Evolutionary conservation across 805 yeast genomes (phyloP).

Genomic region (Kodamaea sagamina): DNA sequence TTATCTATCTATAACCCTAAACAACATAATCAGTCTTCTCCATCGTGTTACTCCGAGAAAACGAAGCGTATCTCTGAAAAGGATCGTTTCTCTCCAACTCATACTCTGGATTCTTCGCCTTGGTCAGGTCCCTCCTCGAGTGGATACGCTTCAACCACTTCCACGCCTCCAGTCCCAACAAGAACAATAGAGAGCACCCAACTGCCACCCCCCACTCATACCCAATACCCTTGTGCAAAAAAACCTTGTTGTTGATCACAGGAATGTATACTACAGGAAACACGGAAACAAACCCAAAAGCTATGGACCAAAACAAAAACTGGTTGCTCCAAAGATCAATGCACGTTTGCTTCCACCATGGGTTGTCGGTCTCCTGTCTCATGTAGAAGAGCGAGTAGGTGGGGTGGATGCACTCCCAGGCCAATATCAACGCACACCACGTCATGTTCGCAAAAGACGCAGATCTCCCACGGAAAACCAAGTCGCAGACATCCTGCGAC

Average conservation of each 20-base stretch:
- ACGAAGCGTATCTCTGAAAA: slow-evolving; percentile 61
- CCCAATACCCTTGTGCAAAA: slow-evolving; percentile 68
- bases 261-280: slow-evolving; percentile 88
- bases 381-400: slow-evolving; percentile 68
- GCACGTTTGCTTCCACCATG: slow-evolving; percentile 60
- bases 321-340: slow-evolving; percentile 72
- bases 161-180: slow-evolving; percentile 64
- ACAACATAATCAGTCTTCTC: slow-evolving; percentile 17
- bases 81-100: slow-evolving; percentile 66
- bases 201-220: slow-evolving; percentile 82
- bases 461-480: slow-evolving; percentile 75
- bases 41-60: slow-evolving; percentile 54
- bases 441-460: slow-evolving; percentile 80
- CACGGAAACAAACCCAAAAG: slow-evolving; percentile 66
- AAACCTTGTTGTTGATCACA: slow-evolving; percentile 76
- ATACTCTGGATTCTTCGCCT: slow-evolving; percentile 55
- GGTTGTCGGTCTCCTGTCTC: slow-evolving; percentile 60
- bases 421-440: slow-evolving; percentile 79
- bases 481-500: slow-evolving; percentile 46
- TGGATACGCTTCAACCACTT: slow-evolving; percentile 65
- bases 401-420: slow-evolving; percentile 82
- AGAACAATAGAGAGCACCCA: slow-evolving; percentile 57
- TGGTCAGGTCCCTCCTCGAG: slow-evolving; percentile 37
- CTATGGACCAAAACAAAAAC: slow-evolving; percentile 78
- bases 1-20: slow-evolving; percentile 5